Conservation (phyloP, 169 alveolate genomes). For the Plasmodium vivax region DNA sequence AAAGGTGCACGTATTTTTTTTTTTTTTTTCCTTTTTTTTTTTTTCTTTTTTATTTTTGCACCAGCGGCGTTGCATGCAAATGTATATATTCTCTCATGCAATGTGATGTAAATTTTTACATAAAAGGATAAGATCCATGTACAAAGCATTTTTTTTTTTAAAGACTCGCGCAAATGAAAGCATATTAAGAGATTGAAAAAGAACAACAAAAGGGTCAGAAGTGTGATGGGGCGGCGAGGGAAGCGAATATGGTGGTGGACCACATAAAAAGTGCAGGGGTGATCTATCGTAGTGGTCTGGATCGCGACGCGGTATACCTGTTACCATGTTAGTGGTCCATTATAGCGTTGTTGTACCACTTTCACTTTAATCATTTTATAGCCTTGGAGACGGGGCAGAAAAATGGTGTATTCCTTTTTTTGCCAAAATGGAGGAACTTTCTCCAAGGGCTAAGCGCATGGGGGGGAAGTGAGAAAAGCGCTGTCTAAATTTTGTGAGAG, state of each 20-base stretch:
- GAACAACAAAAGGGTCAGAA: background rate
- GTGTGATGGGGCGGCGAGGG: too few species aligned
- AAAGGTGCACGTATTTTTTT: background rate
- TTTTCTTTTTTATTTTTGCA: background rate
- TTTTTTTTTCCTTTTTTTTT: slow-evolving; percentile 3
- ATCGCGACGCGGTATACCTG: background rate
- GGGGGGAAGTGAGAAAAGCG: background rate
- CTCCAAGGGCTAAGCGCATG: background rate
- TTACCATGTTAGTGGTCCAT: background rate
- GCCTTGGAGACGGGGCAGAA: background rate
- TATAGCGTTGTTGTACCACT: background rate
- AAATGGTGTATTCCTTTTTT: background rate
- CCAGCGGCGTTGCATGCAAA: background rate
- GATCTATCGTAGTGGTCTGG: background rate
- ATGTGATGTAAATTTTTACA: background rate
- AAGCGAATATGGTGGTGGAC: background rate
- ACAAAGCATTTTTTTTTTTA: background rate
- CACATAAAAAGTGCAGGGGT: background rate
- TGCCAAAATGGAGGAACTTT: background rate
- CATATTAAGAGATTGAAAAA: background rate
- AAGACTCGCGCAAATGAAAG: background rate
- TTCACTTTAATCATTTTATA: background rate
- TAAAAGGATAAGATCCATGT: background rate
- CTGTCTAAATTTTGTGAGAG: background rate
- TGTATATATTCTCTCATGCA: background rate